phyloP scores from a whole-genome alignment of 1,139 yeast genomes.

The Geotrichum australiense region DNA sequence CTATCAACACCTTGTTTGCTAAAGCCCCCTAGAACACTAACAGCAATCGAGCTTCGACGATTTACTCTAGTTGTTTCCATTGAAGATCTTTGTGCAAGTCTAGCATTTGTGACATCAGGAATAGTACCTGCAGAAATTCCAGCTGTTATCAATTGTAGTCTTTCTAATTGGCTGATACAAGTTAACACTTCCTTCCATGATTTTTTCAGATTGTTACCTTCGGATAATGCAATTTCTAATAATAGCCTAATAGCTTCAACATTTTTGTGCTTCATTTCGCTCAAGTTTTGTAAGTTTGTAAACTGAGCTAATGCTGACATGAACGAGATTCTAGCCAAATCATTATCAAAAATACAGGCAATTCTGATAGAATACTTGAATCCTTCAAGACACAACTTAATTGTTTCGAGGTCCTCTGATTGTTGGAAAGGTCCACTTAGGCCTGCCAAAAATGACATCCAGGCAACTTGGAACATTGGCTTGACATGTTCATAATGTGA shows the following conservation, averaged over 20 bases:
- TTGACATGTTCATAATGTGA: conserved; percentile 85
- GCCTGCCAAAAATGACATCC: conserved; percentile 97
- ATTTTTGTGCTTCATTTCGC: conserved; percentile 73
- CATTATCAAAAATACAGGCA: conserved; percentile 76
- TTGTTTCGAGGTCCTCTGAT: conserved; percentile 69
- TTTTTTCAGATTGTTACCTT: conserved; percentile 61
- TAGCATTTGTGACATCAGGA: conserved; percentile 79
- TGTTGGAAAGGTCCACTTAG: conserved; percentile 90
- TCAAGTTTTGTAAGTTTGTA: conserved; percentile 69
- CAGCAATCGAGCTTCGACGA: conserved; percentile 11
- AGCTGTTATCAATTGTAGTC: conserved; percentile 79
- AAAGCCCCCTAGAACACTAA: conserved; percentile 14
- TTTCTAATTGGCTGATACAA: conserved; percentile 82
- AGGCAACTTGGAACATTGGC: conserved; percentile 85
- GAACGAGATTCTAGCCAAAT: conserved; percentile 84
- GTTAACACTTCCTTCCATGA: conserved; percentile 84
- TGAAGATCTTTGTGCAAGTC: conserved; percentile 46
- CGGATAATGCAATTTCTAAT: conserved; percentile 69
- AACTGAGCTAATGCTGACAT: conserved; percentile 87
- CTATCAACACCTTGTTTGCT: conserved; percentile 6
- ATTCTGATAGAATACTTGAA: conserved; percentile 74
- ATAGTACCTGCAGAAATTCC: conserved; percentile 80
- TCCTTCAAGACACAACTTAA: conserved; percentile 72
- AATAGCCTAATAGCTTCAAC: conserved; percentile 74
- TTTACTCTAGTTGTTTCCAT: conserved; percentile 37